Evolutionary conservation across 1,139 yeast genomes (phyloP), one percentile per base, ranked within the genome.

Genomic region (Pichia sp.): DNA sequence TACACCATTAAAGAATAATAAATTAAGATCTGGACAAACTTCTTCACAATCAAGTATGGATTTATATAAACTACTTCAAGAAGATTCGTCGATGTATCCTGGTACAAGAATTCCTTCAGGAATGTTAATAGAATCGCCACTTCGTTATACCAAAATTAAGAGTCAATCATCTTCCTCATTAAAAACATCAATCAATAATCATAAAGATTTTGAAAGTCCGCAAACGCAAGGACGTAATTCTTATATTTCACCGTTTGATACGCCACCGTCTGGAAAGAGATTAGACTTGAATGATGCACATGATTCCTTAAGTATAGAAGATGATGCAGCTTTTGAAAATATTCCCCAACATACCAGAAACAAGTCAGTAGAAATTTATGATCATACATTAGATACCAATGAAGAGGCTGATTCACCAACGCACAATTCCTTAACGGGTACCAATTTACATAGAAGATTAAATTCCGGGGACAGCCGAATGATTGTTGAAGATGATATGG

Each of bases 161-260:
- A 32, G 11, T 11, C 26, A 32, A 11, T 32, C 35, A 10, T 32
- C 35, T 11, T 22, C 35, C 2, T 32, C 35, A 11, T 2, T 23
- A 11, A 32, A 23, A 23, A 16, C 16, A 16, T 16, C 16, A 16
- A 16, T 16, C 16, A 16, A 16, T 16, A 16, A 16, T 12, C 4
- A 22, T 29, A 28, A 20, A 32, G 35, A 27, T 9, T 23, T 30
- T 20, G 35, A 40, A 24, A 37, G 33, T 32, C 41, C 40, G 37
- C 42, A 22, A 41, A 41, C 35, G 16, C 16, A 16, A 34, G 8
- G 9, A 4, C 23, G 8, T 27, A 11, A 30, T 24, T 12, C 28
- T 9, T 26, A 24, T 8, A 16, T 39, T 11, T 50, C 57, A 6
- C 60, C 60, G 11, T 55, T 56, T 42, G 59, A 56, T 30, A 57